These are phyloP conservation scores for Sugiyamaella floridensis DNA, from an alignment of 805 yeast genomes.

Conservation along the genomic window DNA sequence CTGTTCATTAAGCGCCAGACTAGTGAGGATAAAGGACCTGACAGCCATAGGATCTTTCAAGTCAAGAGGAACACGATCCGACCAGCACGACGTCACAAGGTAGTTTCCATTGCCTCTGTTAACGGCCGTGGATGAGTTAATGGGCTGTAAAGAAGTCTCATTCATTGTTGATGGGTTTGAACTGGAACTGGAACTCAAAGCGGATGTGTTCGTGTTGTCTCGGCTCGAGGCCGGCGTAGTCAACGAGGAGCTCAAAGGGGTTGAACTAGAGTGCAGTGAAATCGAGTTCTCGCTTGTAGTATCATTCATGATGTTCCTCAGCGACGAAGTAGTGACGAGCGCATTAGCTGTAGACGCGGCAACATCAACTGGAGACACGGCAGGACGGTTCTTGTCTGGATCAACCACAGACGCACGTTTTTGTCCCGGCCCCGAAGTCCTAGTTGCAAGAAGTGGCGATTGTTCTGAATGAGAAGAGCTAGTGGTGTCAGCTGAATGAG, in stretches of 20 bases:
- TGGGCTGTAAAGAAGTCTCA: too few species aligned
- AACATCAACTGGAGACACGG: too few species aligned
- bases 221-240: too few species aligned
- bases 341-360: background rate
- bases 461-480: background rate
- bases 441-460: background rate
- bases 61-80: too few species aligned
- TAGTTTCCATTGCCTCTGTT: too few species aligned
- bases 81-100: too few species aligned
- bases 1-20: conserved; percentile 42
- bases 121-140: too few species aligned
- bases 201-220: too few species aligned
- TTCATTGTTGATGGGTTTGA: too few species aligned
- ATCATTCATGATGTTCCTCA: background rate
- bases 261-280: background rate
- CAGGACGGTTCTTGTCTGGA: background rate
- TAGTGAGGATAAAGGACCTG: conserved; percentile 23
- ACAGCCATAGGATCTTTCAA: conserved; percentile 8
- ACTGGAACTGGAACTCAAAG: too few species aligned
- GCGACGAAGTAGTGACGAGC: background rate
- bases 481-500: background rate
- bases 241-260: too few species aligned
- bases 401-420: background rate
- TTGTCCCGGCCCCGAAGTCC: background rate
- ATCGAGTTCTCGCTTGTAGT: background rate